Percentiles rank a stretch among this genome's conserved stretches.
phyloP scores from a whole-genome alignment of 176 grass and related monocot genomes.

The Phoenix dactylifera region DNA sequence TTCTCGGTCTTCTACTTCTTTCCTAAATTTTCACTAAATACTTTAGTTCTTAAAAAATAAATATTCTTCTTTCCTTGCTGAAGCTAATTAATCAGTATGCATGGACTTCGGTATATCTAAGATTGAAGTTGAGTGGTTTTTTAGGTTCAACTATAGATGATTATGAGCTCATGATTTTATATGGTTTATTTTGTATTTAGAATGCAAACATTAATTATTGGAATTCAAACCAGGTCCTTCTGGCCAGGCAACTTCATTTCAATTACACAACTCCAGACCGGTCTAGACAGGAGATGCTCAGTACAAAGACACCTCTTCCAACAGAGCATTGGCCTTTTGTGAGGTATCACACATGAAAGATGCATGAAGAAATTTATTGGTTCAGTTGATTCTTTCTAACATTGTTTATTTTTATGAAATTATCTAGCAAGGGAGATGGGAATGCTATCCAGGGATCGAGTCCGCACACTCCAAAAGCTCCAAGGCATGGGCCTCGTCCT shows the following conservation, averaged over 20 bases:
- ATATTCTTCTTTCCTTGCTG: no score
- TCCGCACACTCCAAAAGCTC: slow-evolving; percentile 63
- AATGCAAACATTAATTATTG: neutral
- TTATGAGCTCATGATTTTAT: neutral
- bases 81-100: no score
- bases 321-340: slow-evolving; percentile 66
- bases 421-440: slow-evolving; percentile 38
- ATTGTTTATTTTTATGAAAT: slow-evolving; percentile 11
- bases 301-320: slow-evolving; percentile 58
- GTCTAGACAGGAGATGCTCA: slow-evolving; percentile 63
- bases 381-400: neutral
- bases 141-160: neutral
- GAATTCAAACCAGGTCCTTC: slow-evolving; percentile 52
- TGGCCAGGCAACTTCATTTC: slow-evolving; percentile 73
- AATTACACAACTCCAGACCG: slow-evolving; percentile 86
- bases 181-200: neutral
- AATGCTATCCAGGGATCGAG: slow-evolving; percentile 35
- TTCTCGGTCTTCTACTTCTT: no score
- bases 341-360: slow-evolving; percentile 32
- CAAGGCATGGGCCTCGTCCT: slow-evolving; percentile 50
- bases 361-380: neutral
- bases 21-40: no score
- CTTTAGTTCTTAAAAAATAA: no score
- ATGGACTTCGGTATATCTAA: no score
- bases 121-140: neutral